Conservation (phyloP, 2,329 filamentous ascomycete species). For the Neobulgaria alba region DNA sequence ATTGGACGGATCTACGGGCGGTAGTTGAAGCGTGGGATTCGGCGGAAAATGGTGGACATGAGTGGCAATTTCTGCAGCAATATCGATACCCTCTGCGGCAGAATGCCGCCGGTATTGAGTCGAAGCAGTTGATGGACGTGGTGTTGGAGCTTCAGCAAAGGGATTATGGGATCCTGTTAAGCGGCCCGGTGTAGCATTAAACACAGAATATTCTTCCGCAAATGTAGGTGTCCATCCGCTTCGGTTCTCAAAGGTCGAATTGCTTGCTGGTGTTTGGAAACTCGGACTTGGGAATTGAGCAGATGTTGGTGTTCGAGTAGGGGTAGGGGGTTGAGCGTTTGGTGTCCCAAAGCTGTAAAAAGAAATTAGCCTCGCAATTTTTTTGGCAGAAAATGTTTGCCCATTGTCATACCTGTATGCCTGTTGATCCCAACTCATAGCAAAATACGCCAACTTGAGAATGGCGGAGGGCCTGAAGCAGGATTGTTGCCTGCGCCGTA, state of each 20-base stretch:
- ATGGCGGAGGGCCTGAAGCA: slow-evolving; percentile 13
- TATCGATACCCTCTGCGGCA: slow-evolving; percentile 36
- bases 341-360: slow-evolving; percentile 51
- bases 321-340: slow-evolving; percentile 50
- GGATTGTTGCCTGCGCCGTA: slow-evolving; percentile 16
- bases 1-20: slow-evolving; percentile 51
- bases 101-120: slow-evolving; percentile 38
- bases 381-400: not conserved
- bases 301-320: slow-evolving; percentile 48
- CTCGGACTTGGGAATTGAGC: slow-evolving; percentile 44
- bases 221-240: slow-evolving; percentile 52
- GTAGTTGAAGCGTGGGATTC: slow-evolving; percentile 43
- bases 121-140: slow-evolving; percentile 13
- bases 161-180: slow-evolving; percentile 30
- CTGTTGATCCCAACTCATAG: slow-evolving; percentile 56
- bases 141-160: slow-evolving; percentile 23
- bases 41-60: slow-evolving; percentile 55
- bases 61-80: slow-evolving; percentile 45
- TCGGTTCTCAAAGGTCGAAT: slow-evolving; percentile 39
- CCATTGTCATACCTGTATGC: slow-evolving; percentile 40
- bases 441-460: slow-evolving; percentile 30
- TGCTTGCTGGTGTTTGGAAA: slow-evolving; percentile 48
- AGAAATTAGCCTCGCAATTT: slow-evolving; percentile 29
- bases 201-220: slow-evolving; percentile 57
- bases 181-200: slow-evolving; percentile 55